phyloP scores from a whole-genome alignment of 768 basidiomycete species.

The Hericium coralloides region DNA sequence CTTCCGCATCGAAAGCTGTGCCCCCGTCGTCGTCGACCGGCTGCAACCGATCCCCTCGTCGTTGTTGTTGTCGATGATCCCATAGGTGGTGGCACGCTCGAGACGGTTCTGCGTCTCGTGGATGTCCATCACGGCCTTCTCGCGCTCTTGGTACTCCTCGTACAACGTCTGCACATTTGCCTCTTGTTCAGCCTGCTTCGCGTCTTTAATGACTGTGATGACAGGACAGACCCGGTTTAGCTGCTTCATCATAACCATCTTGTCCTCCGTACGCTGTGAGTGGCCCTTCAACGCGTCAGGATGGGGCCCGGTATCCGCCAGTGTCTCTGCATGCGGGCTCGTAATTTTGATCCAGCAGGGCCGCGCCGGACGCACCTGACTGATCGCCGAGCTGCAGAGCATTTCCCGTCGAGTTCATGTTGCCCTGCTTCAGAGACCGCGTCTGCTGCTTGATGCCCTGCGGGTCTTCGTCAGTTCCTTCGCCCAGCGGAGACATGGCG shows the following conservation, averaged over 20 bases:
- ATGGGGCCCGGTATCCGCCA: slow-evolving; percentile 93
- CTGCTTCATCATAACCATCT: slow-evolving; percentile 86
- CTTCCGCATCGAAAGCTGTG: slow-evolving; percentile 46
- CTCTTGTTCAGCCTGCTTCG: slow-evolving; percentile 82
- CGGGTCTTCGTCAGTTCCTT: slow-evolving; percentile 79
- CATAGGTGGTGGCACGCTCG: slow-evolving; percentile 62
- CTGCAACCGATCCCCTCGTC: slow-evolving; percentile 29
- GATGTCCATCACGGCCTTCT: slow-evolving; percentile 79
- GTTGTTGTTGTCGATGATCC: slow-evolving; percentile 32
- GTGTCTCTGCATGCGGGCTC: slow-evolving; percentile 43
- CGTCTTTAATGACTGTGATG: slow-evolving; percentile 88
- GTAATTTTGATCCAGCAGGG: background rate
- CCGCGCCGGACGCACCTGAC: slow-evolving; percentile 54
- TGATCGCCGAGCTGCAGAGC: slow-evolving; percentile 89
- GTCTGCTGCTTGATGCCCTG: slow-evolving; percentile 95
- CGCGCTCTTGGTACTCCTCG: slow-evolving; percentile 80
- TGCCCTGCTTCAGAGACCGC: slow-evolving; percentile 84
- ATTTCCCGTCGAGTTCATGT: slow-evolving; percentile 81
- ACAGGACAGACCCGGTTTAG: slow-evolving; percentile 89
- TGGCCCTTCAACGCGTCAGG: slow-evolving; percentile 88
- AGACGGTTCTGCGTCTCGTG: slow-evolving; percentile 83
- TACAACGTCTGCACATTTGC: slow-evolving; percentile 78
- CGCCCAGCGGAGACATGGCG: slow-evolving; percentile 39
- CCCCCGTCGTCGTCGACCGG: slow-evolving; percentile 33
- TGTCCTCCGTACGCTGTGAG: slow-evolving; percentile 83